phyloP scores from a whole-genome alignment of 2,329 filamentous ascomycete species.

The Colletotrichum eremochloae region DNA sequence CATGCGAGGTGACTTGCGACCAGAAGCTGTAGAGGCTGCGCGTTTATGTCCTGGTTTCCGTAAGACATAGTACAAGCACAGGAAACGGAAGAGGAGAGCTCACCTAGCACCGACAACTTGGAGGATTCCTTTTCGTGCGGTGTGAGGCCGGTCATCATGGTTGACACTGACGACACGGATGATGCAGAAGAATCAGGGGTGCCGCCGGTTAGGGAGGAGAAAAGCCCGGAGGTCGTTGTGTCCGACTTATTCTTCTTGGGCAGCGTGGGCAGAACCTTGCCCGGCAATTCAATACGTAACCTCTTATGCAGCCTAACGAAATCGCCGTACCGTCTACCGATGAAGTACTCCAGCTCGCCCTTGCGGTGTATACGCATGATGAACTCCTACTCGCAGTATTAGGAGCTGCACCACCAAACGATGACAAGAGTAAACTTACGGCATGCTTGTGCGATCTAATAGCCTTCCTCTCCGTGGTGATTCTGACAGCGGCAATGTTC shows the following conservation, averaged over 20 bases:
- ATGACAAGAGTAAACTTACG: constrained; percentile 64
- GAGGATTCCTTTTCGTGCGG: constrained; percentile 49
- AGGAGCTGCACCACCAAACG: background rate
- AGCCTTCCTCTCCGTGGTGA: constrained; percentile 84
- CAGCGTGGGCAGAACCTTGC: constrained; percentile 87
- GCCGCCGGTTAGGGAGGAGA: constrained; percentile 65
- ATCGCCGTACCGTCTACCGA: constrained; percentile 89
- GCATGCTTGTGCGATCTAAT: constrained; percentile 93
- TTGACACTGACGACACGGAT: constrained; percentile 85
- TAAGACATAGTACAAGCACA: background rate
- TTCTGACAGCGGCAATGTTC: constrained; percentile 91
- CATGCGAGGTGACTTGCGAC: constrained; percentile 56
- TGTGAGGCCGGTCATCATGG: constrained; percentile 64
- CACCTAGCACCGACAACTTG: constrained; percentile 60
- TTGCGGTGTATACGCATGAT: constrained; percentile 86
- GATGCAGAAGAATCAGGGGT: constrained; percentile 81
- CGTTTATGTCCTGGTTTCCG: constrained; percentile 47
- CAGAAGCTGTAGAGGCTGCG: constrained; percentile 54
- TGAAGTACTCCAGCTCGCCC: constrained; percentile 80
- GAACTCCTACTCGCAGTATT: constrained; percentile 78
- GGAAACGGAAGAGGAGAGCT: constrained; percentile 31
- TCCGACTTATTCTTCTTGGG: constrained; percentile 93
- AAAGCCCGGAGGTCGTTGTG: constrained; percentile 72
- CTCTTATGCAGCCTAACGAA: constrained; percentile 85
- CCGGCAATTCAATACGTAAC: constrained; percentile 87